Evolutionary conservation across 2,329 filamentous ascomycete genomes (phyloP), one percentile per base, ranked within the genome.

Genomic region (Xylaria multiplex): DNA sequence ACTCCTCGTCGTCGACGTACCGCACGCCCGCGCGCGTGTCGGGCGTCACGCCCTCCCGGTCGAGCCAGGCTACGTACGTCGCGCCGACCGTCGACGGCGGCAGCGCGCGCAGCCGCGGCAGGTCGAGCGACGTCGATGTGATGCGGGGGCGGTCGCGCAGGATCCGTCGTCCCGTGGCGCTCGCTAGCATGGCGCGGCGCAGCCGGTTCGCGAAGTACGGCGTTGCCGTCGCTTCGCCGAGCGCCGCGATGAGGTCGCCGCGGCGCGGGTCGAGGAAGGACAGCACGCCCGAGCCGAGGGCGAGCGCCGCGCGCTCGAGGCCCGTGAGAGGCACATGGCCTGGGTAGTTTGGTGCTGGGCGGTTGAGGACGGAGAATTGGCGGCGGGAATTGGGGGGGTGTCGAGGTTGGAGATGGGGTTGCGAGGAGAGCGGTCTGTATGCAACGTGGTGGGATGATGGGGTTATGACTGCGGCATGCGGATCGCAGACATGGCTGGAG

Each of bases 161-260:
- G 77, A 99, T 97, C 56, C 93, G 90, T 1, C 96, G 91, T 63
- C 96, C 96, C 0, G 93, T 97, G 1, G 92, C 85, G 70, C 90
- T 84, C 32, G 88, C 82, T 61, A 99, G 92, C 96, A 99, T 99
- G 69, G 91, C 92, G 77, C 95, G 88, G 71, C 93, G 93, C 22
- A 99, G 92, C 63, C 93, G 92, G 80, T 92, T 88, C 79, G 97
- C 94, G 82, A 98, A 97, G 85, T 93, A 97, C 13, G 96, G 96
- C 9, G 94, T 93, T 24, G 94, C 93, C 2, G 96, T 98, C 32
- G 94, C 90, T 84, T 99, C 96, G 76, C 94, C 95, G n/a, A 97
- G 88, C 40, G 93, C 88, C 40, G 96, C 96, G 73, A 99, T 96
- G 71, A 99, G 89, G 82, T 99, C 96, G 78, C 89, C 93, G 73